phyloP scores from a whole-genome alignment of 2,329 filamentous ascomycete species.

The Mariannaea sp. region DNA sequence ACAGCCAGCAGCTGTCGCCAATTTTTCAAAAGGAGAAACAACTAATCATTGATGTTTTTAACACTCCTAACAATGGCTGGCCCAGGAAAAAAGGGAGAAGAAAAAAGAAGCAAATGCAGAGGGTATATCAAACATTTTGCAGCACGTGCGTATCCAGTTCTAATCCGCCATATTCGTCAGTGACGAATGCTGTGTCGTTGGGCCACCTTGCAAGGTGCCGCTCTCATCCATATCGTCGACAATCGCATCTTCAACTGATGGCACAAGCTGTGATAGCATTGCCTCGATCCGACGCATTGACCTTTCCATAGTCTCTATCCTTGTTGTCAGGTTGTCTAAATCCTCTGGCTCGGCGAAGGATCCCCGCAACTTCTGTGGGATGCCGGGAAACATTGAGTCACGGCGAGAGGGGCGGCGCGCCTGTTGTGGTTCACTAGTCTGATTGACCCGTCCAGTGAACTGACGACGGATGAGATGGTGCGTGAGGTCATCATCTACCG shows the following conservation, averaged over 20 bases:
- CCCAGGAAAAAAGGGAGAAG: too few species aligned
- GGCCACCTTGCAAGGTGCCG: slow-evolving; percentile 37
- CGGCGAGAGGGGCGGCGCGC: slow-evolving; percentile 49
- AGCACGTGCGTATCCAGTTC: slow-evolving; percentile 9
- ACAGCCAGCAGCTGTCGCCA: neutral
- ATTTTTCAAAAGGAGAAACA: neutral
- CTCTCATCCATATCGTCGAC: slow-evolving; percentile 38
- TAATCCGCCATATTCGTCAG: slow-evolving; percentile 28
- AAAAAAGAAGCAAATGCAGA: neutral
- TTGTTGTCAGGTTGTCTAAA: slow-evolving; percentile 48
- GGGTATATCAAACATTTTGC: slow-evolving; percentile 9
- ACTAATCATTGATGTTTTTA: neutral
- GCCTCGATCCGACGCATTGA: slow-evolving; percentile 53
- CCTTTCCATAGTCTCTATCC: slow-evolving; percentile 57
- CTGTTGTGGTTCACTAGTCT: slow-evolving; percentile 46
- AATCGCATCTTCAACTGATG: slow-evolving; percentile 36
- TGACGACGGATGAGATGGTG: slow-evolving; percentile 62
- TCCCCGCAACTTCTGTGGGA: slow-evolving; percentile 53
- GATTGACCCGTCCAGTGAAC: slow-evolving; percentile 46
- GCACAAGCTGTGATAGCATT: slow-evolving; percentile 49
- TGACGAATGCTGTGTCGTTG: slow-evolving; percentile 39
- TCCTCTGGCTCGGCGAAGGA: slow-evolving; percentile 55
- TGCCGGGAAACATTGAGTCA: slow-evolving; percentile 62
- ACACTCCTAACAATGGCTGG: neutral
- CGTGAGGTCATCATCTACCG: slow-evolving; percentile 63